Evolutionary conservation across 2,329 filamentous ascomycete species (phyloP).

Genomic region (Beauveria medogensis): DNA sequence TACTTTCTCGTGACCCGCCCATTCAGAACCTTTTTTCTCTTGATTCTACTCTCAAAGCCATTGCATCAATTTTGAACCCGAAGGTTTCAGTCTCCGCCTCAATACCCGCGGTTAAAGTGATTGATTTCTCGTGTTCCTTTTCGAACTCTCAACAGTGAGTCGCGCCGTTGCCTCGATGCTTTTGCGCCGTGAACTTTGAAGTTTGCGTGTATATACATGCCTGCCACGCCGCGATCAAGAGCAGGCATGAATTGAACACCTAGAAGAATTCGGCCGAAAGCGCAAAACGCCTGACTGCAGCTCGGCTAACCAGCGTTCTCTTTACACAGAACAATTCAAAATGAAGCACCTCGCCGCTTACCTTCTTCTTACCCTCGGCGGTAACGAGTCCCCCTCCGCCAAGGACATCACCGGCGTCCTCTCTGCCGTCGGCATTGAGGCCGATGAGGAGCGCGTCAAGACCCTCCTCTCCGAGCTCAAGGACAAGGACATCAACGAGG

Average conservation of each 20-base stretch:
- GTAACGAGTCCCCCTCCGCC: constrained; percentile 83
- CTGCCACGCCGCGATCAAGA: background rate
- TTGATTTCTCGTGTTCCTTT: constrained; percentile 86
- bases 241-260: background rate
- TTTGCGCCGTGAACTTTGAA: background rate
- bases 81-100: constrained; percentile 99
- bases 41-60: constrained; percentile 23
- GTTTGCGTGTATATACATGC: background rate
- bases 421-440: constrained; percentile 89
- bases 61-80: constrained; percentile 60
- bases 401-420: constrained; percentile 83
- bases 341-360: constrained; percentile 99
- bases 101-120: constrained; percentile 92
- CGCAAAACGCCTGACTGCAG: background rate
- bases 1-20: constrained; percentile 4
- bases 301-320: constrained; percentile 2
- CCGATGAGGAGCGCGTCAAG: constrained; percentile 76
- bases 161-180: background rate
- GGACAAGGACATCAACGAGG: constrained; percentile 89
- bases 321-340: constrained; percentile 45
- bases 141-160: constrained; percentile 29
- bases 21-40: constrained; percentile 13
- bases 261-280: background rate
- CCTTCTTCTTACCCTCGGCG: constrained; percentile 90
- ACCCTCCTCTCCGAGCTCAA: constrained; percentile 85